Percentiles rank a stretch among this genome's conserved stretches.
phyloP scores from a whole-genome alignment of 2,329 filamentous ascomycete species.

The Alternaria conjuncta region DNA sequence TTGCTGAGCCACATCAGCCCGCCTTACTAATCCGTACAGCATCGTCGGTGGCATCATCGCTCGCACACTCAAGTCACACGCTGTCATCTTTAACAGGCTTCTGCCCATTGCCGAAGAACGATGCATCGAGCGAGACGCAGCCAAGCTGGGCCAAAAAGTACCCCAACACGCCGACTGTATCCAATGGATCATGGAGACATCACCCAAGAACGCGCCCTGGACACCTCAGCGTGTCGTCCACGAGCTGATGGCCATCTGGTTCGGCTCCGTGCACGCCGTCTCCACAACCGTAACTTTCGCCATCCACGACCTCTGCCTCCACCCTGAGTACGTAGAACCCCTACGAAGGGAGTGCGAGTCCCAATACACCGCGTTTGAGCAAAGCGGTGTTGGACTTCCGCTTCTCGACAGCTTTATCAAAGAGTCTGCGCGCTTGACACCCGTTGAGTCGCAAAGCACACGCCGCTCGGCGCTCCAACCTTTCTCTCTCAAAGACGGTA shows the following conservation, averaged over 20 bases:
- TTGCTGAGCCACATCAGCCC: too few species aligned
- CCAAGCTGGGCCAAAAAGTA: conserved; percentile 15
- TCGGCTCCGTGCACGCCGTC: conserved; percentile 40
- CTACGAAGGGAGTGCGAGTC: conserved; percentile 21
- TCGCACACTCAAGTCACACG: conserved; percentile 19
- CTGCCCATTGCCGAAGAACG: conserved; percentile 21
- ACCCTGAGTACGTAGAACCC: conserved; percentile 24
- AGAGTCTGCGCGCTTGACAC: conserved; percentile 25
- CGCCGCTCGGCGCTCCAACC: conserved; percentile 21
- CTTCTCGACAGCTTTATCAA: conserved; percentile 33
- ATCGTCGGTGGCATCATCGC: conserved; percentile 17
- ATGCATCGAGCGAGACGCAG: conserved; percentile 18
- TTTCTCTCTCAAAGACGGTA: conserved; percentile 23
- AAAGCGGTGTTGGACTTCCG: conserved; percentile 16
- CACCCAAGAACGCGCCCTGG: conserved; percentile 35
- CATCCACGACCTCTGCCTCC: conserved; percentile 23
- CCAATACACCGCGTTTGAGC: conserved; percentile 22
- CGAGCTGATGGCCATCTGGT: conserved; percentile 47
- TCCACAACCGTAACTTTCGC: conserved; percentile 27
- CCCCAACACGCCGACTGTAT: conserved; percentile 32
- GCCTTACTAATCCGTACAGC: background rate
- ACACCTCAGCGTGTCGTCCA: conserved; percentile 31
- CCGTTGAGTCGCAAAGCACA: conserved; percentile 25
- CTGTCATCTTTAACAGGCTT: conserved; percentile 20
- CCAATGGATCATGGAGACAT: conserved; percentile 45